phyloP scores from a whole-genome alignment of 2,329 filamentous ascomycete genomes.

The Neospermospora avenae region DNA sequence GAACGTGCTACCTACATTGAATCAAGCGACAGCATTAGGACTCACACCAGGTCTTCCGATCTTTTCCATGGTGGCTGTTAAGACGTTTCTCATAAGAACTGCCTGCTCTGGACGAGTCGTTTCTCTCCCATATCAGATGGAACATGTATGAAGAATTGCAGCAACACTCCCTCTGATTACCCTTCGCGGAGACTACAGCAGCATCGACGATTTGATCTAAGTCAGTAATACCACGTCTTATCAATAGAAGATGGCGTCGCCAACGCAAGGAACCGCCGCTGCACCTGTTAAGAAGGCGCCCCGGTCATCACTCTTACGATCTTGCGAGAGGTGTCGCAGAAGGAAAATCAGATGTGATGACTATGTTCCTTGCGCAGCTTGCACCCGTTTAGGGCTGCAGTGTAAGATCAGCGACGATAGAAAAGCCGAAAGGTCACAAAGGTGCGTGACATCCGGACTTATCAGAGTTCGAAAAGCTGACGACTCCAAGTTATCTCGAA shows the following conservation, averaged over 20 bases:
- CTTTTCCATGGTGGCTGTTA: too few species aligned
- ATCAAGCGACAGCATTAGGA: too few species aligned
- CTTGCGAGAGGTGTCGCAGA: slow-evolving; percentile 1
- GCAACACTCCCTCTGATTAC: too few species aligned
- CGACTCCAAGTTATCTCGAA: not conserved
- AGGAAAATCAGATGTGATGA: slow-evolving; percentile 8
- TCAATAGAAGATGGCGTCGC: not conserved
- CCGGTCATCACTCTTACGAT: not conserved
- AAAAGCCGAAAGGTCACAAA: slow-evolving; percentile 1
- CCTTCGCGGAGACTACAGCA: too few species aligned
- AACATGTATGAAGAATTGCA: too few species aligned
- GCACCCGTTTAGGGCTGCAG: not conserved
- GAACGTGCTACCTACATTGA: too few species aligned
- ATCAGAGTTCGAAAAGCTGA: not conserved
- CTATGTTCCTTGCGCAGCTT: slow-evolving; percentile 3
- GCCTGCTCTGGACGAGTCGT: too few species aligned
- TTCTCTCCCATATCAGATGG: too few species aligned
- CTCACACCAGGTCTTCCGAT: too few species aligned
- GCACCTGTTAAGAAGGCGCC: slow-evolving; percentile 1
- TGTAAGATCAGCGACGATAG: slow-evolving; percentile 2
- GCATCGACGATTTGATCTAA: too few species aligned
- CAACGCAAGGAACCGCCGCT: not conserved
- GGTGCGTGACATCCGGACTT: not conserved
- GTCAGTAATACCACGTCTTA: not conserved
- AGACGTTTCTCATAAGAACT: too few species aligned